These are phyloP conservation scores for Tricholoma bakamatsutake DNA, from an alignment of 768 basidiomycete genomes.

Conservation along the genomic window DNA sequence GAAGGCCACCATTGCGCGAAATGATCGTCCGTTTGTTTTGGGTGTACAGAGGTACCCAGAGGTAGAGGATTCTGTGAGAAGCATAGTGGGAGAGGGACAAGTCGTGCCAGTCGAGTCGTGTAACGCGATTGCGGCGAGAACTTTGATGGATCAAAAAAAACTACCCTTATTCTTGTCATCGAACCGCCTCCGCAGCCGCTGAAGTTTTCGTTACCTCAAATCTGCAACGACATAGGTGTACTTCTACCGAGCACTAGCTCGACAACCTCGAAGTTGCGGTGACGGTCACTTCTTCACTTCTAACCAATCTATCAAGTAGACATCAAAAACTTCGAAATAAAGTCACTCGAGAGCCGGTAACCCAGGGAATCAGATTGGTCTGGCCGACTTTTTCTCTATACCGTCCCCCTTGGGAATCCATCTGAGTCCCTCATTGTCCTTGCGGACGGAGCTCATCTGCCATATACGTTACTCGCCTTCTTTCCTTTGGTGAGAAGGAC, in stretches of 20 bases:
- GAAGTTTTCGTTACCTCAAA: slow-evolving; percentile 35
- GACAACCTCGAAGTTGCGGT: slow-evolving; percentile 75
- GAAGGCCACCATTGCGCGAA: slow-evolving; percentile 77
- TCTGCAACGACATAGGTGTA: slow-evolving; percentile 38
- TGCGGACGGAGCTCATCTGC: slow-evolving; percentile 88
- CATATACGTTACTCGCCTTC: slow-evolving; percentile 50
- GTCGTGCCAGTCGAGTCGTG: slow-evolving; percentile 32
- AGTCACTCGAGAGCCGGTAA: slow-evolving; percentile 46
- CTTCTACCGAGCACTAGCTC: slow-evolving; percentile 69
- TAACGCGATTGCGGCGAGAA: slow-evolving; percentile 27
- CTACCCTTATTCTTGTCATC: slow-evolving; percentile 23
- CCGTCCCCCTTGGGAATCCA: slow-evolving; percentile 19
- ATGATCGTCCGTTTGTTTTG: slow-evolving; percentile 55
- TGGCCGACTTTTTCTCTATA: slow-evolving; percentile 76
- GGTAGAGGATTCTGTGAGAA: slow-evolving; percentile 40
- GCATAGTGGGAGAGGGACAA: slow-evolving; percentile 41
- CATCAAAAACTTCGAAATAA: slow-evolving; percentile 18
- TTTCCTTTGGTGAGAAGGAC: slow-evolving; percentile 14
- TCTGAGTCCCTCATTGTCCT: slow-evolving; percentile 39
- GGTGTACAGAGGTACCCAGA: slow-evolving; percentile 53
- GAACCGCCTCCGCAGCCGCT: slow-evolving; percentile 39
- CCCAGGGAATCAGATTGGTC: slow-evolving; percentile 70
- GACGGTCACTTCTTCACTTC: slow-evolving; percentile 52
- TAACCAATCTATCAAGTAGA: slow-evolving; percentile 32
- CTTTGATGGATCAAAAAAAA: slow-evolving; percentile 28